phyloP scores from a whole-genome alignment of 202 grass and related monocot species.

The Carex sylvatica region DNA sequence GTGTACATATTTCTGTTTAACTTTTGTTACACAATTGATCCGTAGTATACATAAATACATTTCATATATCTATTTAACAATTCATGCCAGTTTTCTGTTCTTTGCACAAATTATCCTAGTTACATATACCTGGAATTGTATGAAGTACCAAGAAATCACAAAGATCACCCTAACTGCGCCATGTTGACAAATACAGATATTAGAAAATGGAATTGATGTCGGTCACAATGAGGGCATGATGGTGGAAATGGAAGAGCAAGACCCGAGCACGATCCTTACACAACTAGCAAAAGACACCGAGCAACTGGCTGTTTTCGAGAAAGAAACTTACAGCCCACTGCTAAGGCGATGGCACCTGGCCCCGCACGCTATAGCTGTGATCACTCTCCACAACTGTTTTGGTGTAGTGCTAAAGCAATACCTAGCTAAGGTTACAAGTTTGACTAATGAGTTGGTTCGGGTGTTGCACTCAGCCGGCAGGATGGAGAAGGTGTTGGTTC shows the following conservation, averaged over 20 bases:
- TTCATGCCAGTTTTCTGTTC: neutral
- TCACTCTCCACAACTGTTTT: constrained; percentile 77
- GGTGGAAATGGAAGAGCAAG: constrained; percentile 33
- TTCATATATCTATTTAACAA: neutral
- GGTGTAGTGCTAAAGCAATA: constrained; percentile 77
- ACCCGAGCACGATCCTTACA: constrained; percentile 48
- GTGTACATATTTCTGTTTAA: neutral
- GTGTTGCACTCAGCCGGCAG: constrained; percentile 67
- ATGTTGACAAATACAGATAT: constrained; percentile 42
- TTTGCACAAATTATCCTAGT: neutral
- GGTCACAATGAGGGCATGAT: constrained; percentile 35
- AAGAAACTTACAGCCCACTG: constrained; percentile 59
- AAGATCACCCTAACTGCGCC: neutral
- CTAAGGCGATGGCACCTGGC: constrained; percentile 64
- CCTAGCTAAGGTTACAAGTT: constrained; percentile 44
- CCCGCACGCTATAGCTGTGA: constrained; percentile 52
- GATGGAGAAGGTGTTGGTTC: constrained; percentile 71
- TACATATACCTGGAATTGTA: neutral
- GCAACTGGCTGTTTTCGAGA: constrained; percentile 54
- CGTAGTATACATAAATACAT: neutral
- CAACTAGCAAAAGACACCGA: constrained; percentile 62
- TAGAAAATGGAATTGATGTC: constrained; percentile 43
- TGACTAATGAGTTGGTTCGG: constrained; percentile 73
- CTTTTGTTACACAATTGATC: neutral
- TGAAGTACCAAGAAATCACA: neutral